Base-by-base conservation (phyloP, 2,329 filamentous ascomycete genomes). In the Aspergillus cejpii region DNA sequence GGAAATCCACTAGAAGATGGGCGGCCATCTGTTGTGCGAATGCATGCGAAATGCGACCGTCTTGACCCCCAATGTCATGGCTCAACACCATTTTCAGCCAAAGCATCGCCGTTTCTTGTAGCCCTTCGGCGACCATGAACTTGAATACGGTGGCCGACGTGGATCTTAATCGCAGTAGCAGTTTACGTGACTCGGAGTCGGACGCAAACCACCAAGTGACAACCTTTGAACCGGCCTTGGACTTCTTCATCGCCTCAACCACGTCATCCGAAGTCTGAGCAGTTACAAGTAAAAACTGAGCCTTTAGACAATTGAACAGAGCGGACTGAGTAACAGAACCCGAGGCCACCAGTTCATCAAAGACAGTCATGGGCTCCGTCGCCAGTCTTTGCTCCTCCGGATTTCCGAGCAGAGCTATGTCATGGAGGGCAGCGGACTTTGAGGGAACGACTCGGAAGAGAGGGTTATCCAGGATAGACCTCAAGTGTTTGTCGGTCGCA, bases 171-270 rank as follows among this genome's bases (percentile, higher is more conserved):
- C 48, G 54, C 28, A 72, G 59, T 20, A 71, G 56, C 4, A 44
- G 43, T 19, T 55, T 52, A 19, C 61, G 58, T 2, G 59, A 53
- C 14, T 55, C 47, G 0, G 56, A 47, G 43, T 67, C 62, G 2
- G 68, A 65, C n/a, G 67, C 61, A 54, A 60, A 63, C 45, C 68
- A 66, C 69, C 69, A 72, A 19, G 64, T 53, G 8, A 66, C 50
- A 8, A 70, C 55, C 34, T 57, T 61, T 2, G 61, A 61, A 14
- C 58, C 68, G 0, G 62, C 60, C 20, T 51, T 57, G 19, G 67
- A 66, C 6, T 54, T 45, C 41, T 56, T 65, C 60, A 71, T 61
- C 12, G 54, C 58, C 27, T 61, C 51, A 10, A 49, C 45, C 17
- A 55, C 46, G 3, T 44, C 51, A 36, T 49, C 40, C n/a, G 50